Evolutionary conservation across 345 rosid genomes (phyloP).

Genomic region (Sapria himalayana): DNA sequence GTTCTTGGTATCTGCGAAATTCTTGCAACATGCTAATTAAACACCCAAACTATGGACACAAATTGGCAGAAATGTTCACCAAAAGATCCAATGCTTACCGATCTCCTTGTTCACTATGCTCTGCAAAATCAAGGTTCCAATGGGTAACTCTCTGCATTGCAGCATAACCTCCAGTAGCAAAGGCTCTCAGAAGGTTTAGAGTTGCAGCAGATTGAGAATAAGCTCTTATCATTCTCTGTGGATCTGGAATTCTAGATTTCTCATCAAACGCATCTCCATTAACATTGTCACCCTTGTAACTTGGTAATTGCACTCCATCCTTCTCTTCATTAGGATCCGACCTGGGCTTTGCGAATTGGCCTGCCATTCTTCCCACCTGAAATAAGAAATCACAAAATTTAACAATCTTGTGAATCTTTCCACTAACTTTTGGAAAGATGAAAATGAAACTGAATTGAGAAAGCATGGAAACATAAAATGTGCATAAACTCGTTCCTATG

Average conservation of each 20-base stretch:
- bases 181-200: constrained; percentile 15
- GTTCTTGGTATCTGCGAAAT: constrained; percentile 14
- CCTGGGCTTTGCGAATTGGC: constrained; percentile 16
- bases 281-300: constrained; percentile 16
- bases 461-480: too few relatives aligned
- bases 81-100: too few relatives aligned
- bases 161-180: constrained; percentile 15
- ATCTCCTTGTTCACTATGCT: constrained; percentile 16
- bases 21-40: background rate
- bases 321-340: constrained; percentile 11
- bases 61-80: background rate
- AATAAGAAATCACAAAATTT: too few relatives aligned
- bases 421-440: too few relatives aligned
- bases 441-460: too few relatives aligned
- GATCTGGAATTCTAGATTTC: constrained; percentile 15
- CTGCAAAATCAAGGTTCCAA: constrained; percentile 16
- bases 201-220: constrained; percentile 12
- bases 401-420: too few relatives aligned
- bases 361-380: constrained; percentile 20
- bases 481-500: too few relatives aligned
- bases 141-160: constrained; percentile 17
- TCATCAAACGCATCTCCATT: constrained; percentile 13
- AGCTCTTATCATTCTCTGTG: constrained; percentile 16
- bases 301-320: constrained; percentile 14
- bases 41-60: background rate